phyloP scores from a whole-genome alignment of 805 yeast genomes.

The Candida wancherniae region DNA sequence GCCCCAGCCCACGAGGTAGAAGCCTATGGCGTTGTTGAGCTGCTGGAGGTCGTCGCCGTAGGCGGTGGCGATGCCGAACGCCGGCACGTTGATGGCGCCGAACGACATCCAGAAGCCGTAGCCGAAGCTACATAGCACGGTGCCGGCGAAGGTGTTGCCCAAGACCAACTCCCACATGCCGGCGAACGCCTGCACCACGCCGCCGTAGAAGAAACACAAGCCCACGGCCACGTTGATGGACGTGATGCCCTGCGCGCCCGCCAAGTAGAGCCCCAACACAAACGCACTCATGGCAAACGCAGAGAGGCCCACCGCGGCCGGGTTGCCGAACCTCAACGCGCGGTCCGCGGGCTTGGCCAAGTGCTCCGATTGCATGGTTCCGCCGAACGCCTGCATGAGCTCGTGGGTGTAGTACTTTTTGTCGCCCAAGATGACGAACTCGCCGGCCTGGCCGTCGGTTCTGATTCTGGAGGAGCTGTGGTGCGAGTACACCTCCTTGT shows the following conservation, averaged over 20 bases:
- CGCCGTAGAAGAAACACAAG: constrained; percentile 46
- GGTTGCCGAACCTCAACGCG: constrained; percentile 34
- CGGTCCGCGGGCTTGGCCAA: constrained; percentile 44
- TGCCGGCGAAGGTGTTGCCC: constrained; percentile 54
- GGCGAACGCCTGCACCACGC: constrained; percentile 44
- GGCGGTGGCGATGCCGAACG: constrained; percentile 50
- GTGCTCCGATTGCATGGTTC: constrained; percentile 44
- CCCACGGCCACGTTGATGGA: constrained; percentile 42
- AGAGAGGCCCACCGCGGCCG: constrained; percentile 51
- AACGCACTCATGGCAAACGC: constrained; percentile 46
- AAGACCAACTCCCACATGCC: constrained; percentile 48
- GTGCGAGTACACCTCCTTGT: background rate
- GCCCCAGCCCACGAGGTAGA: constrained; percentile 59
- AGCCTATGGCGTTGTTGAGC: constrained; percentile 48
- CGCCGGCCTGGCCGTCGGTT: constrained; percentile 32
- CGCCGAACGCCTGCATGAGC: constrained; percentile 60
- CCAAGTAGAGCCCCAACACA: constrained; percentile 42
- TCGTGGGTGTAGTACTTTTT: constrained; percentile 47
- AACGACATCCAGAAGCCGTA: constrained; percentile 49
- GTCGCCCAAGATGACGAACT: constrained; percentile 39
- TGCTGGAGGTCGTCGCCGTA: constrained; percentile 41
- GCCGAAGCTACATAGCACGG: constrained; percentile 50
- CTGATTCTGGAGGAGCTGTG: constrained; percentile 2
- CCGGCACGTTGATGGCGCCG: constrained; percentile 47
- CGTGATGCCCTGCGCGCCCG: constrained; percentile 44